These are phyloP conservation scores for Nyctanthes arbortristis DNA, from an alignment of 257 asterid species.

Conservation along the genomic window DNA sequence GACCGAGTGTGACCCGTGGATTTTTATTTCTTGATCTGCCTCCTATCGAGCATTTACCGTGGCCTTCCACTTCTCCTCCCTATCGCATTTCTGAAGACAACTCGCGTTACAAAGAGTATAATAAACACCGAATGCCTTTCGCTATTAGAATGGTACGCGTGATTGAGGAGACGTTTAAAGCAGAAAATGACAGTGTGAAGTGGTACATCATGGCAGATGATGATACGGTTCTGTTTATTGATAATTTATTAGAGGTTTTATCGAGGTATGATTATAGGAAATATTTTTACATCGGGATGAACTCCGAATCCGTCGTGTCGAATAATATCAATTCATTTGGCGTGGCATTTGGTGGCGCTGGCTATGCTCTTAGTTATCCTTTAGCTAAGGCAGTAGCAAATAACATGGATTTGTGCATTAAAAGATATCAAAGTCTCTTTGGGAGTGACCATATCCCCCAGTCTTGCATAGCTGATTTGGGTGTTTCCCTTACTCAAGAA, in stretches of 20 bases:
- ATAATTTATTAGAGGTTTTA: slow-evolving; percentile 42
- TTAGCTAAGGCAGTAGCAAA: slow-evolving; percentile 51
- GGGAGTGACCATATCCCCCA: slow-evolving; percentile 48
- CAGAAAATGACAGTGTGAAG: slow-evolving; percentile 17
- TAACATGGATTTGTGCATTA: slow-evolving; percentile 47
- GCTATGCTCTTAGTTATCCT: slow-evolving; percentile 52
- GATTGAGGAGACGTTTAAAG: slow-evolving; percentile 35
- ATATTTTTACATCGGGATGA: slow-evolving; percentile 51
- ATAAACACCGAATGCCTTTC: slow-evolving; percentile 26
- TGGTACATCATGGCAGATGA: slow-evolving; percentile 58
- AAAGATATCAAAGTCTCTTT: slow-evolving; percentile 36
- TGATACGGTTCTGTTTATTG: slow-evolving; percentile 45
- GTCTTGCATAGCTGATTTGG: slow-evolving; percentile 53
- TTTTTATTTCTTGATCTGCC: slow-evolving; percentile 31
- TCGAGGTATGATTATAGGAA: slow-evolving; percentile 45
- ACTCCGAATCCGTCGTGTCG: slow-evolving; percentile 41
- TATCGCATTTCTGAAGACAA: slow-evolving; percentile 34
- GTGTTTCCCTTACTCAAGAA: slow-evolving; percentile 46
- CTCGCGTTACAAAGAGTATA: slow-evolving; percentile 22
- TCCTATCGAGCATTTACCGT: slow-evolving; percentile 32
- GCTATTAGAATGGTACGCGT: slow-evolving; percentile 31
- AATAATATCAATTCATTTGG: slow-evolving; percentile 44
- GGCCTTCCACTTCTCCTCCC: slow-evolving; percentile 37
- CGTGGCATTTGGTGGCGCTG: slow-evolving; percentile 57
- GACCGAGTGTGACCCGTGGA: slow-evolving; percentile 36